phyloP scores from a whole-genome alignment of 2,329 filamentous ascomycete species.

The Calonectria fujianensis region DNA sequence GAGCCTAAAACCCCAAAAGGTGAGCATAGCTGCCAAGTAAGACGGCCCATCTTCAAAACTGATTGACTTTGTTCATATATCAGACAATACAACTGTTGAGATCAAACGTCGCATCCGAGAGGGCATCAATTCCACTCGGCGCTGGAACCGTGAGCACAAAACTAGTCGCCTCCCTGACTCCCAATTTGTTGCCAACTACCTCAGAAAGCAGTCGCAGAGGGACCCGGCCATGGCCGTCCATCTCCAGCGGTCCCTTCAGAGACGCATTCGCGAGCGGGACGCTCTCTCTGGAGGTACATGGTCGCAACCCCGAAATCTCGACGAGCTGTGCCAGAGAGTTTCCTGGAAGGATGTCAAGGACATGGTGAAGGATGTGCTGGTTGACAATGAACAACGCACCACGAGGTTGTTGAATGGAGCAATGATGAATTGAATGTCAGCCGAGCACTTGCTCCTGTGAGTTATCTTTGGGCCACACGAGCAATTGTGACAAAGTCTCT shows the following conservation, averaged over 20 bases:
- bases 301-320: slow-evolving; percentile 53
- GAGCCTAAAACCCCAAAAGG: slow-evolving; percentile 35
- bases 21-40: slow-evolving; percentile 1
- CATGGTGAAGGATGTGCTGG: slow-evolving; percentile 57
- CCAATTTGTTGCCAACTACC: slow-evolving; percentile 58
- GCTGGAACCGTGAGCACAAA: slow-evolving; percentile 64
- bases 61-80: slow-evolving; percentile 26
- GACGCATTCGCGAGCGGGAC: slow-evolving; percentile 46
- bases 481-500: neutral
- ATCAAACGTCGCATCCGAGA: slow-evolving; percentile 58
- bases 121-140: slow-evolving; percentile 60
- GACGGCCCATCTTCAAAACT: neutral
- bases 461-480: neutral
- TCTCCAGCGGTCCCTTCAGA: slow-evolving; percentile 58
- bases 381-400: slow-evolving; percentile 51
- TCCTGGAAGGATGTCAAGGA: slow-evolving; percentile 60
- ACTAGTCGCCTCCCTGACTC: slow-evolving; percentile 56
- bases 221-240: slow-evolving; percentile 59
- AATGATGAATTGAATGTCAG: neutral
- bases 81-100: slow-evolving; percentile 25
- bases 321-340: slow-evolving; percentile 59
- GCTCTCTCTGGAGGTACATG: slow-evolving; percentile 2
- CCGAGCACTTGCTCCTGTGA: neutral
- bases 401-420: slow-evolving; percentile 44
- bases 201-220: slow-evolving; percentile 61